A percentile compares a stretch with the other conserved stretches of the same genome.
phyloP scores from a whole-genome alignment of 768 basidiomycete genomes.

The Obba rivulosa region DNA sequence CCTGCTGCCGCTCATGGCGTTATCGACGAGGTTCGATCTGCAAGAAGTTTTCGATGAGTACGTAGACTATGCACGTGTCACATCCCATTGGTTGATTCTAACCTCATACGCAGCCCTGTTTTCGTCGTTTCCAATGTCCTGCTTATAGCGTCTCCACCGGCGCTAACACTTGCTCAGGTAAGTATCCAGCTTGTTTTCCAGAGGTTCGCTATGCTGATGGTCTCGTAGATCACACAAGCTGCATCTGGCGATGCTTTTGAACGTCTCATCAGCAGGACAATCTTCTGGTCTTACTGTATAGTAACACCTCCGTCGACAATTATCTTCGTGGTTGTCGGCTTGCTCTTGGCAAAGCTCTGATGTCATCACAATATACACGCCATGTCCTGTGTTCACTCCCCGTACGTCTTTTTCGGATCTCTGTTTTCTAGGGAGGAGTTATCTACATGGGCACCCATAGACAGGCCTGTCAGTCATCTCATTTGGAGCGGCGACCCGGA shows the following conservation, averaged over 20 bases:
- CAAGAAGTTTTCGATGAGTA: conserved; percentile 73
- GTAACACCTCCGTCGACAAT: conserved; percentile 85
- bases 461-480: no score
- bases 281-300: conserved; percentile 90
- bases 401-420: no score
- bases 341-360: conserved; percentile 55
- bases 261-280: conserved; percentile 82
- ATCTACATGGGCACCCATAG: no score
- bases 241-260: conserved; percentile 88
- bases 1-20: conserved; percentile 69
- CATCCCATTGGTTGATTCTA: conserved; percentile 1
- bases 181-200: conserved; percentile 7
- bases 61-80: conserved; percentile 25
- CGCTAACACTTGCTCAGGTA: conserved; percentile 61
- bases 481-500: no score
- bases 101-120: conserved; percentile 54
- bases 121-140: conserved; percentile 84
- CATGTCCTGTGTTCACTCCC: background rate
- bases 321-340: conserved; percentile 67
- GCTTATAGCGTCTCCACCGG: conserved; percentile 78
- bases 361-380: background rate
- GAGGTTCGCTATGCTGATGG: conserved; percentile 27
- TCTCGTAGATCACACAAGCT: conserved; percentile 70
- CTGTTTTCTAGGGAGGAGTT: no score
- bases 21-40: conserved; percentile 52